These are phyloP conservation scores for Inonotus obliquus DNA, from an alignment of 1,284 basidiomycete genomes.

Conservation along the genomic window DNA sequence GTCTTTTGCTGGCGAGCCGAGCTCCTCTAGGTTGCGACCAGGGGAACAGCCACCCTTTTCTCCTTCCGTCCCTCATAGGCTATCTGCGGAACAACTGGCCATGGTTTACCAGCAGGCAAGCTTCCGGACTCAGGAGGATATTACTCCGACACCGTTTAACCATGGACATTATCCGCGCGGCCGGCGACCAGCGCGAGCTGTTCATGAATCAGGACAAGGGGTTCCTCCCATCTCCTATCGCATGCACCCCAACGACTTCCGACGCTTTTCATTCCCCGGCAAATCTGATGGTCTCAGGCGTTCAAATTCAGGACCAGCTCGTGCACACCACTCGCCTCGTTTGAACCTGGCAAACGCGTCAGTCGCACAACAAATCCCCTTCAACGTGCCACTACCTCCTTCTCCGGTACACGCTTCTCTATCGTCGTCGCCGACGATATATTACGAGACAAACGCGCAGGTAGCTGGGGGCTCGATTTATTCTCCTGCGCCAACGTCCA, in stretches of 20 bases:
- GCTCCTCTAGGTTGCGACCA: neutral
- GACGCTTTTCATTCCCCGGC: slow-evolving; percentile 24
- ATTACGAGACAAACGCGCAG: slow-evolving; percentile 17
- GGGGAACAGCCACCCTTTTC: slow-evolving; percentile 19
- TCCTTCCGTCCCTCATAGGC: slow-evolving; percentile 20
- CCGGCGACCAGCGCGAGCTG: slow-evolving; percentile 11
- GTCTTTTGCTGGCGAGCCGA: slow-evolving; percentile 49
- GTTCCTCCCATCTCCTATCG: slow-evolving; percentile 5
- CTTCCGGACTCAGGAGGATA: slow-evolving; percentile 9
- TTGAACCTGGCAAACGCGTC: slow-evolving; percentile 23
- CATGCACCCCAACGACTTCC: slow-evolving; percentile 10
- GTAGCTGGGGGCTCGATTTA: neutral
- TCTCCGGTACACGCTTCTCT: slow-evolving; percentile 13
- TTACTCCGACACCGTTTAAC: slow-evolving; percentile 7
- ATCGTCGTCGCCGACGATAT: slow-evolving; percentile 15
- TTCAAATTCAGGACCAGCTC: slow-evolving; percentile 34
- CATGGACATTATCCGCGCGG: slow-evolving; percentile 8
- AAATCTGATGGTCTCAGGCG: slow-evolving; percentile 31
- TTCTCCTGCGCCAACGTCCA: neutral
- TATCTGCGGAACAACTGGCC: slow-evolving; percentile 1
- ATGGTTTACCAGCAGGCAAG: slow-evolving; percentile 13
- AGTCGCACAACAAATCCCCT: slow-evolving; percentile 22
- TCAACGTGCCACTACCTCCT: slow-evolving; percentile 24
- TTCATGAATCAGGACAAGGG: slow-evolving; percentile 17
- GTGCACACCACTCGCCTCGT: slow-evolving; percentile 10